Evolutionary conservation across 164 flowering plant genomes (phyloP), one percentile per base, ranked within the genome.

Genomic region (Cinnamomum chago): DNA sequence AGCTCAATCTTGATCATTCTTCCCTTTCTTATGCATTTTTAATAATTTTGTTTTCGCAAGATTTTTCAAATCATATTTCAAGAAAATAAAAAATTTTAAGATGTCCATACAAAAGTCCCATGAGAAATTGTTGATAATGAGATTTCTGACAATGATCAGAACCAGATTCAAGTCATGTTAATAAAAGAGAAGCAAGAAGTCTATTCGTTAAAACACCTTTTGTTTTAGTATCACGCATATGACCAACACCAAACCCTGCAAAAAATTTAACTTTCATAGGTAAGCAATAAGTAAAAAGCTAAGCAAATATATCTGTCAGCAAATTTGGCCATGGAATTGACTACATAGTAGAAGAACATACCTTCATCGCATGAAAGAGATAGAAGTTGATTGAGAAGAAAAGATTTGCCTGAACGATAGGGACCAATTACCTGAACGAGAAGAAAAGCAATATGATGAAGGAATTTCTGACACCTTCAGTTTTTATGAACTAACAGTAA

Each of bases 241-340:
- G 99, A 70, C 99, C 99, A 76, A 96, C 99, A 70, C 99, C 99
- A 88, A 96, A 96, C 4, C 99, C 99, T 96, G 89, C 25, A 73
- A 71, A 71, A 51, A 76, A 25, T 30, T 30, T 4, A 47, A 58
- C n/a, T 58, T 67, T 64, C 65, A 62, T 15, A 72, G 25, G 50
- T 22, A 20, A 52, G 24, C 30, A 51, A 55, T 30, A 4, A 4
- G 35, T 5, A 30, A 30, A 30, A 30, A 30, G 35, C 35, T 30
- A 30, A 30, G 35, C 35, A 30, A 30, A 30, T 20, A 65, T 27
- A 77, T 9, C 11, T 35, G 14, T 47, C 50, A 40, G 28, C 40
- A 23, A 40, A 60, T 67, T 25, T 13, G n/a, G 35, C 15, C 47
- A 40, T 40, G 47, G 47, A 27, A 67, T 25, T n/a, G 23, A 12